These are phyloP conservation scores for Ophiocytium majus DNA, from an alignment of 352 stramenopile genomes.

Conservation along the genomic window DNA sequence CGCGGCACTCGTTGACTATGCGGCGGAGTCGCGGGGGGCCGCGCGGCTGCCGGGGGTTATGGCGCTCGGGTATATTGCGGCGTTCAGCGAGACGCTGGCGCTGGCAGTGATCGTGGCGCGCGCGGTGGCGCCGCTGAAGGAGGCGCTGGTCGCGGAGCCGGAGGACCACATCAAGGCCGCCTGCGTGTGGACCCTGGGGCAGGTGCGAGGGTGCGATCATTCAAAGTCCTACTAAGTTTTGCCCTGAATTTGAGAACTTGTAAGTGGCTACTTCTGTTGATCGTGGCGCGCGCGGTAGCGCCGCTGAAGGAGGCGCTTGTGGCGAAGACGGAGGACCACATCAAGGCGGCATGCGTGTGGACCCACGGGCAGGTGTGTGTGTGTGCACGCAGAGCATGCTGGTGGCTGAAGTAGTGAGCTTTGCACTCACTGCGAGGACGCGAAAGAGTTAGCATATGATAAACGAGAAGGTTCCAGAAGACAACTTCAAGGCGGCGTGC, in stretches of 20 bases:
- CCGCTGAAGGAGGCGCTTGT: constrained; percentile 86
- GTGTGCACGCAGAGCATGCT: no score
- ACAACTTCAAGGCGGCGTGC: constrained; percentile 88
- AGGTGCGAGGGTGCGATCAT: constrained; percentile 52
- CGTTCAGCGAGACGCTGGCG: constrained; percentile 87
- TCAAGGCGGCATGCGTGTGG: constrained; percentile 89
- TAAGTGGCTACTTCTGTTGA: constrained; percentile 59
- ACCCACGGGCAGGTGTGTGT: constrained; percentile 74
- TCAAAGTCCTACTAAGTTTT: not conserved
- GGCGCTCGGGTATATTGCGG: constrained; percentile 89
- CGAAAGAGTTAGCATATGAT: no score
- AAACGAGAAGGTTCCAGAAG: constrained; percentile 84
- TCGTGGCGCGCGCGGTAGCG: constrained; percentile 85
- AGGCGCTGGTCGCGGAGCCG: constrained; percentile 81
- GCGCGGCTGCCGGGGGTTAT: constrained; percentile 90
- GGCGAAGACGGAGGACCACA: constrained; percentile 87
- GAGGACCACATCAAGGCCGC: constrained; percentile 93
- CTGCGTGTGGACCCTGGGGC: constrained; percentile 87
- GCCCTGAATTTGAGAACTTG: not conserved
- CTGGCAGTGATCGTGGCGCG: constrained; percentile 89
- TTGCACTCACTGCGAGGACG: no score
- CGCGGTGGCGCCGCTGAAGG: constrained; percentile 84
- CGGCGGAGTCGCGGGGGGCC: constrained; percentile 78
- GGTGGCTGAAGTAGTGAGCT: no score
- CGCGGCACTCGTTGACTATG: constrained; percentile 85